Conservation (phyloP, 2,329 filamentous ascomycete genomes). For the Colletotrichum echinochloae region DNA sequence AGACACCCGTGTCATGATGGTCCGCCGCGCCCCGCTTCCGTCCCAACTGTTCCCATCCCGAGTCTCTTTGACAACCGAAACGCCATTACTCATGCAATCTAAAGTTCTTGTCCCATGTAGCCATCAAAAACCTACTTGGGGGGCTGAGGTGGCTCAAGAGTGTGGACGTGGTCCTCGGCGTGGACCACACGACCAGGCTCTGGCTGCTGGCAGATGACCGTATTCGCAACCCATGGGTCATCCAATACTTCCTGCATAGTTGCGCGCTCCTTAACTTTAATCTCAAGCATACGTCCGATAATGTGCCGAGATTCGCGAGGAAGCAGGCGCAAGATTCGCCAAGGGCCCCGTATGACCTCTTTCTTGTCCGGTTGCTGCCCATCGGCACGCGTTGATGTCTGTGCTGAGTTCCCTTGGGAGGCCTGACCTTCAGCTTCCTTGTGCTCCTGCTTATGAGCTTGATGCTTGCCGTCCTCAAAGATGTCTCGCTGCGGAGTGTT, state of each 20-base stretch:
- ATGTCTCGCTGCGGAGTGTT: slow-evolving; percentile 55
- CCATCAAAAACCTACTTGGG: slow-evolving; percentile 40
- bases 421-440: slow-evolving; percentile 25
- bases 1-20: slow-evolving; percentile 27
- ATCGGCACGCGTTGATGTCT: slow-evolving; percentile 13
- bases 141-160: slow-evolving; percentile 78
- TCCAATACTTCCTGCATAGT: slow-evolving; percentile 87
- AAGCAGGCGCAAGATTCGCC: slow-evolving; percentile 87
- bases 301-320: slow-evolving; percentile 92
- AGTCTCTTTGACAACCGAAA: slow-evolving; percentile 22
- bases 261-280: slow-evolving; percentile 85
- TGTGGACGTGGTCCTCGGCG: slow-evolving; percentile 83
- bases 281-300: slow-evolving; percentile 90
- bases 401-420: slow-evolving; percentile 42
- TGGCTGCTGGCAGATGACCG: slow-evolving; percentile 85
- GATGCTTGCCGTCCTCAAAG: slow-evolving; percentile 49
- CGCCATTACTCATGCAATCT: slow-evolving; percentile 36
- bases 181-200: slow-evolving; percentile 76
- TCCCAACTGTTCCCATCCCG: slow-evolving; percentile 2
- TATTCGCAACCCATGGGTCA: slow-evolving; percentile 91
- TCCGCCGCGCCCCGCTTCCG: slow-evolving; percentile 11
- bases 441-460: slow-evolving; percentile 42
- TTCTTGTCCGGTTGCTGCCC: slow-evolving; percentile 63
- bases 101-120: background rate
- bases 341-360: slow-evolving; percentile 90